Evolutionary conservation across 1,284 basidiomycete genomes (phyloP), one percentile per base, ranked within the genome.

Genomic region (Takashimella tepidaria): DNA sequence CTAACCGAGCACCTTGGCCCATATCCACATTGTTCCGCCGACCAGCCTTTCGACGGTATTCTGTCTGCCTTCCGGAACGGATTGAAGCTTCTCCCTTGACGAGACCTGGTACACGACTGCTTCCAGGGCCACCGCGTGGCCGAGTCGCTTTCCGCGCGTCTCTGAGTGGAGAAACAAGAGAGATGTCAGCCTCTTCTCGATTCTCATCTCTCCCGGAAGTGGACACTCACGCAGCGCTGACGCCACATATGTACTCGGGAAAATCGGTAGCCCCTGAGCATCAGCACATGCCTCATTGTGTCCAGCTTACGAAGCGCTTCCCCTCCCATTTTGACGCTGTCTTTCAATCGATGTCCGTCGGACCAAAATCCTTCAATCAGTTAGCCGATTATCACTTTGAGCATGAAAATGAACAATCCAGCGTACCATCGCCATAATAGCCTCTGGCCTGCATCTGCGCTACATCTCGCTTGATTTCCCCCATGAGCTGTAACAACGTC

Each of bases 381-480:
- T 37, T 41, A 26, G 16, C n/a, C n/a, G n/a, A 4, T 19, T 3
- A 31, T 54, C 10, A 54, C 46, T 42, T 44, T 2, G 2, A 12
- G 47, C 12, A 24, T 19, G 8, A 4, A 12, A 19, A 11, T 13
- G 11, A n/a, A 4, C 2, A 6, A 50, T n/a, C 22, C 11, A 43
- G 55, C 66, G 50, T 8, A 69, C 74, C 74, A 49, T 76, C 74
- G 4, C 74, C 74, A 47, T 61, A 75, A 50, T 76, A 63, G 4
- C 74, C 73, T 42, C 60, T 53, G 1, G 59, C 58, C 46, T 72
- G 73, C 60, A 74, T 60, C 19, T 56, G 49, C 11, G 53, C 49
- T 0, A 74, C 73, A 43, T 75, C 73, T 2, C 56, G 57, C 53
- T 70, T 70, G 60, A 76, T 72, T 8, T 69, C 70, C 1, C 57